Evolutionary conservation across 2,329 filamentous ascomycete species (phyloP), one percentile per base, ranked within the genome.

Genomic region (Cercospora sesami): DNA sequence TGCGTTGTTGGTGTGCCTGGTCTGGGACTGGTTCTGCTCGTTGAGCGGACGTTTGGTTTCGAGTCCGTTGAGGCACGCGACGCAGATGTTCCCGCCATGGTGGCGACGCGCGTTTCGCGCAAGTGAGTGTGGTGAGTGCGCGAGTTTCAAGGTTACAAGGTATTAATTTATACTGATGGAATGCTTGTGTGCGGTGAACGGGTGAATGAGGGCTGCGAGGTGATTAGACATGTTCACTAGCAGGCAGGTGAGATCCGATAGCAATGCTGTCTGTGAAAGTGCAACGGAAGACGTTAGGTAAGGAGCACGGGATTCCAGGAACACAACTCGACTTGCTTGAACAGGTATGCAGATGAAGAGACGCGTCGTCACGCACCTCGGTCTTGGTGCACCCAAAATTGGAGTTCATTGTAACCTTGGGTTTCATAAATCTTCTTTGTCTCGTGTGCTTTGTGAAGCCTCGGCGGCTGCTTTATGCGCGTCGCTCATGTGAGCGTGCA

Each of bases 381-480:
- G 48, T 53, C 16, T 31, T 63, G 30, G 21, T 64, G 23, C 30
- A 53, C 30, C 18, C 14, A 28, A 61, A 30, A 18, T 30, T 42
- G 21, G 59, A 28, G 14, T 48, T 45, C 59, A 61, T 42, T 57
- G 62, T 39, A 39, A 64, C 48, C 48, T 57, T 18, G n/a, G 7
- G 57, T 45, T 58, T 39, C 62, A 57, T 64, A 30, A 57, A 33
- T 42, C 33, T 26, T 63, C 62, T 64, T 64, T 64, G 62, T 64
- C 30, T 58, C 30, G 18, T 18, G 26, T 55, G 18, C 62, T 42
- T 63, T 63, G 61, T 62, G 60, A 45, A 53, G 26, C 60, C 30
- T 36, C 26, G 10, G 42, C 42, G 42, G 48, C 61, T 21, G 61
- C 31, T 42, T 39, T 57, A 51, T 64, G 62, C 33, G 62, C 48